Percentiles rank a stretch among this genome's conserved stretches.
phyloP scores from a whole-genome alignment of 345 rosid genomes.

The Litchi chinensis region DNA sequence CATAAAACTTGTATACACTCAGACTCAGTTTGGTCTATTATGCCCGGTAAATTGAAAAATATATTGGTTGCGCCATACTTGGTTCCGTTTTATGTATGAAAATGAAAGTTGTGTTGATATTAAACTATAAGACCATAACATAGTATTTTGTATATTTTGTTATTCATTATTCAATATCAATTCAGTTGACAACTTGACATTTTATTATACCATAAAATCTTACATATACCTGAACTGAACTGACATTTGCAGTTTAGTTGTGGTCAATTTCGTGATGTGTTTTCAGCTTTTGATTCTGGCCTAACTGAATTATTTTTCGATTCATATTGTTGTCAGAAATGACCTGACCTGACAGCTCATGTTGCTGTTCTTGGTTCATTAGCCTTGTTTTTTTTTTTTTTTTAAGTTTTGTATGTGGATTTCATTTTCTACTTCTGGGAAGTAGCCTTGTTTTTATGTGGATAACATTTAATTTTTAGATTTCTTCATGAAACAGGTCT shows the following conservation, averaged over 20 bases:
- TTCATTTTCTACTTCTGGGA: slow-evolving; percentile 6
- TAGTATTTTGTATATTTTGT: not conserved
- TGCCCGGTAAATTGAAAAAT: not conserved
- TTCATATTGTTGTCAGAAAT: not conserved
- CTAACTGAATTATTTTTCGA: not conserved
- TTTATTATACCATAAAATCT: not conserved
- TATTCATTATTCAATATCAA: not conserved
- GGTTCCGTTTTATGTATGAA: not conserved
- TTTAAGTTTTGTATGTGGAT: slow-evolving; percentile 9
- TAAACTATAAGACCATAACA: not conserved
- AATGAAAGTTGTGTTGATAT: not conserved
- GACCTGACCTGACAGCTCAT: not conserved
- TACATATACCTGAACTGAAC: not conserved
- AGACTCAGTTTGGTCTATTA: not conserved
- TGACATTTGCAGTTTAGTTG: not conserved
- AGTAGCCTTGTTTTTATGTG: not conserved
- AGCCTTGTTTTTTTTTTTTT: not conserved
- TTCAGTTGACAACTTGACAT: not conserved
- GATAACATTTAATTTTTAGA: not conserved
- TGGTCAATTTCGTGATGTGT: not conserved
- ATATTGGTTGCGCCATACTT: not conserved
- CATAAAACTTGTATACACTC: too few relatives aligned
- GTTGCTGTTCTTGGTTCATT: not conserved
- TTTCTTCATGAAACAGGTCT: slow-evolving; percentile 59
- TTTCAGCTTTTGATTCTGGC: not conserved